Conservation (phyloP, 2,329 filamentous ascomycete species). For the Leptographium procerum region DNA sequence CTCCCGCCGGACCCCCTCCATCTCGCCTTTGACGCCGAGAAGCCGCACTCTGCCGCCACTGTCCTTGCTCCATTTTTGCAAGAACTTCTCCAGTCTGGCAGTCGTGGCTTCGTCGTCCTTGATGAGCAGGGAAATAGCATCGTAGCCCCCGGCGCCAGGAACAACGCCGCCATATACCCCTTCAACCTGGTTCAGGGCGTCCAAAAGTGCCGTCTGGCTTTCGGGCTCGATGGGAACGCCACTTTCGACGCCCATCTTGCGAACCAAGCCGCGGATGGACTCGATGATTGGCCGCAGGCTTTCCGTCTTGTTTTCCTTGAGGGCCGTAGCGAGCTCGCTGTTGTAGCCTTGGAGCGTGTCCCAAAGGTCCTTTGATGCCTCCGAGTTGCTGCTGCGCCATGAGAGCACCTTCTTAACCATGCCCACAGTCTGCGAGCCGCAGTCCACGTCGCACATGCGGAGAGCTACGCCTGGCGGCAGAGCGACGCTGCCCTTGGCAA, state of each 20-base stretch:
- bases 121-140: conserved; percentile 75
- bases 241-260: conserved; percentile 62
- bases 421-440: conserved; percentile 80
- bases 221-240: conserved; percentile 81
- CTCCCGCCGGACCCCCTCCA: conserved; percentile 50
- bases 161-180: conserved; percentile 88
- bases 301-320: conserved; percentile 39
- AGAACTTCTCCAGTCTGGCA: conserved; percentile 44
- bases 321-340: conserved; percentile 52
- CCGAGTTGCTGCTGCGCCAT: conserved; percentile 59
- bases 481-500: conserved; percentile 55
- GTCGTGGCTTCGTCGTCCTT: conserved; percentile 59
- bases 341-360: conserved; percentile 62
- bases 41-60: conserved; percentile 55
- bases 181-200: conserved; percentile 61
- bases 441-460: conserved; percentile 93
- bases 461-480: conserved; percentile 65
- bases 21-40: conserved; percentile 59
- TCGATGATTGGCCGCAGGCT: conserved; percentile 36
- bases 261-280: conserved; percentile 49
- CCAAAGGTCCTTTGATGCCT: conserved; percentile 63
- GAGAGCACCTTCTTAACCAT: conserved; percentile 90
- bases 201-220: conserved; percentile 73
- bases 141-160: conserved; percentile 86
- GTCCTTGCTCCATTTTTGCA: conserved; percentile 52